A percentile compares a stretch with the other conserved stretches of the same genome.
Conservation (phyloP, 2,329 filamentous ascomycete species). For the Zarea fungicola region DNA sequence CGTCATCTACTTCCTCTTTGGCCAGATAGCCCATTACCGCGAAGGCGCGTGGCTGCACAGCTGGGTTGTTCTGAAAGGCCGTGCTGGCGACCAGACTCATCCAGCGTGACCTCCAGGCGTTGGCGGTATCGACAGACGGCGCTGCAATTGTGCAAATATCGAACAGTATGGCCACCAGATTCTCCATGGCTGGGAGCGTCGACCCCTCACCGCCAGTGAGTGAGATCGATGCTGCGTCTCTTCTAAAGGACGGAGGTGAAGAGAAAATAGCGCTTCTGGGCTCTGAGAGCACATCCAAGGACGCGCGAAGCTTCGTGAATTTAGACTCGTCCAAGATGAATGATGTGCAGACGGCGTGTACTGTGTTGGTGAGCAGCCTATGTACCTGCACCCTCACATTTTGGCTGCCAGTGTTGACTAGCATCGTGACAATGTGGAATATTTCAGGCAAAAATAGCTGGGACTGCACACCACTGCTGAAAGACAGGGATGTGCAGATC, state of each 20-base stretch:
- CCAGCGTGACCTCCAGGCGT: conserved; percentile 66
- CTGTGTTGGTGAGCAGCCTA: conserved; percentile 58
- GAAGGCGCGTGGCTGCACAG: conserved; percentile 64
- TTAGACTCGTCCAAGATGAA: conserved; percentile 57
- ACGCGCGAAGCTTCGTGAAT: conserved; percentile 49
- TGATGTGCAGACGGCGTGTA: conserved; percentile 63
- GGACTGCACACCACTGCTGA: conserved; percentile 61
- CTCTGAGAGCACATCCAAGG: conserved; percentile 55
- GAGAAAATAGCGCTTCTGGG: conserved; percentile 54
- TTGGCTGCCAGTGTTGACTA: conserved; percentile 57
- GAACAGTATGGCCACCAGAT: conserved; percentile 55
- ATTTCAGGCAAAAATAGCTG: conserved; percentile 64
- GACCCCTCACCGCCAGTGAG: conserved; percentile 49
- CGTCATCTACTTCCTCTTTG: conserved; percentile 67
- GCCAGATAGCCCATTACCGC: conserved; percentile 67
- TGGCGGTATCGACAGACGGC: conserved; percentile 58
- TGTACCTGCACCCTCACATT: conserved; percentile 57
- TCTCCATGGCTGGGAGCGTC: conserved; percentile 53
- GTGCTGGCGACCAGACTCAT: conserved; percentile 70
- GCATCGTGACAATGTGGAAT: conserved; percentile 66
- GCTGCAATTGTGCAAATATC: conserved; percentile 61
- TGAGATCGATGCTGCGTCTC: conserved; percentile 51
- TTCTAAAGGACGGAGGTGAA: conserved; percentile 36
- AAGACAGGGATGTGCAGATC: conserved; percentile 62
- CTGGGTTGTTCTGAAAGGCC: conserved; percentile 67